Conservation (phyloP, 805 yeast species). For the Barnettozyma salicaria region DNA sequence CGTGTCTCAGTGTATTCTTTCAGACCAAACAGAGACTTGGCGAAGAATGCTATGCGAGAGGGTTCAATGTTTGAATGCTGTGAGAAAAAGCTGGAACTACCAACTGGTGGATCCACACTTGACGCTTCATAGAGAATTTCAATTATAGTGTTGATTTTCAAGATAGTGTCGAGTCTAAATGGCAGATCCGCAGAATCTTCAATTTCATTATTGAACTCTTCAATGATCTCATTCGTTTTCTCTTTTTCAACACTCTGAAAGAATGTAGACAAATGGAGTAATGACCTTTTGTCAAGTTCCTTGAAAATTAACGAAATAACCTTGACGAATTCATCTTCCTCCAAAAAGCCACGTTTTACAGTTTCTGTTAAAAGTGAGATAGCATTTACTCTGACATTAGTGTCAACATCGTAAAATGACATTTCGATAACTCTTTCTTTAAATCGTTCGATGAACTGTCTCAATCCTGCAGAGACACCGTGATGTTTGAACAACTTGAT, state of each 20-base stretch:
- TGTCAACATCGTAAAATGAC: constrained; percentile 49
- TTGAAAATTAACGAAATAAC: constrained; percentile 40
- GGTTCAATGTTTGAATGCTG: constrained; percentile 9
- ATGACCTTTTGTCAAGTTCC: constrained; percentile 25
- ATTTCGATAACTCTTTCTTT: constrained; percentile 61
- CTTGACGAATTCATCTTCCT: constrained; percentile 45
- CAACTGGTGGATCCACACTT: constrained; percentile 5
- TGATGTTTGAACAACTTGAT: constrained; percentile 41
- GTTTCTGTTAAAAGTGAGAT: constrained; percentile 50
- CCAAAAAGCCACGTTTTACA: constrained; percentile 55
- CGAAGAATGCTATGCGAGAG: constrained; percentile 20
- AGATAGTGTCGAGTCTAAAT: constrained; percentile 26
- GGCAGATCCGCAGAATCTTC: constrained; percentile 22
- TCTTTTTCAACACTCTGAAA: constrained; percentile 40
- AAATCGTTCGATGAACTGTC: constrained; percentile 75
- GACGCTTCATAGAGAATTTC: constrained; percentile 28
- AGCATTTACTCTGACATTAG: constrained; percentile 46
- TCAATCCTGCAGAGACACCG: constrained; percentile 53
- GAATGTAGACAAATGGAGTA: constrained; percentile 50
- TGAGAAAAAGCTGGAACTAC: constrained; percentile 7
- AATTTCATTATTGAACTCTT: constrained; percentile 30
- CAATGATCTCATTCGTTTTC: constrained; percentile 32
- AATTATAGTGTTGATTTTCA: constrained; percentile 27
- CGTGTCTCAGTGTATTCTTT: constrained; percentile 24
- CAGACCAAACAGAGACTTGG: constrained; percentile 29